These are phyloP conservation scores for Leccinum solheimii DNA, from an alignment of 1,284 basidiomycete species.

Conservation along the genomic window DNA sequence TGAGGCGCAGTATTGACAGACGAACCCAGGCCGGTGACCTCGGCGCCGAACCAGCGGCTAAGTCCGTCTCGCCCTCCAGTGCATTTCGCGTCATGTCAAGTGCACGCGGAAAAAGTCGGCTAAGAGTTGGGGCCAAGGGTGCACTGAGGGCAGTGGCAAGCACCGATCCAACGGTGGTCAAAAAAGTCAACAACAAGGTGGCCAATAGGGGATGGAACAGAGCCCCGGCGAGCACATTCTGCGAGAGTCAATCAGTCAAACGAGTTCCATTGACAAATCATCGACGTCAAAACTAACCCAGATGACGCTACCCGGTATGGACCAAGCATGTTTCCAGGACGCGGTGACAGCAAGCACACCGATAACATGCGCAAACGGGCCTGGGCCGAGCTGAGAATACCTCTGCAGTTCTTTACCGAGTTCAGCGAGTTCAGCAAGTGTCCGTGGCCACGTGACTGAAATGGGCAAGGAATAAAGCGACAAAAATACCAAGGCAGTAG, in stretches of 20 bases:
- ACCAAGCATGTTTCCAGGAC: constrained; percentile 95
- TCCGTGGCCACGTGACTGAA: constrained; percentile 72
- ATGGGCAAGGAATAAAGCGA: constrained; percentile 65
- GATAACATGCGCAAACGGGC: constrained; percentile 67
- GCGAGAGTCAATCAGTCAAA: constrained; percentile 22
- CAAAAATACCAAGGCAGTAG: constrained; percentile 51
- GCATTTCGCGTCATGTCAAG: constrained; percentile 77
- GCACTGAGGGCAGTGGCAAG: constrained; percentile 76
- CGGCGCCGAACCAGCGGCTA: constrained; percentile 34
- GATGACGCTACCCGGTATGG: constrained; percentile 86
- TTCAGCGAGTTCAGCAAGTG: constrained; percentile 69
- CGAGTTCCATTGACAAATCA: constrained; percentile 16
- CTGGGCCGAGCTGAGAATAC: constrained; percentile 69
- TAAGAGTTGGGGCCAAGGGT: constrained; percentile 82
- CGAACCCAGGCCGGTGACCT: constrained; percentile 79
- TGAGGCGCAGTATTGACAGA: constrained; percentile 78
- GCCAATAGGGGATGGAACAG: constrained; percentile 80
- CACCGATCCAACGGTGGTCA: constrained; percentile 85
- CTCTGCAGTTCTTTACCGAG: constrained; percentile 72
- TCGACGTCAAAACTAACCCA: constrained; percentile 56
- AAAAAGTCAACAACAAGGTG: constrained; percentile 72
- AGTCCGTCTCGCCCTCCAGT: constrained; percentile 53
- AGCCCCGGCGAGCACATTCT: constrained; percentile 91
- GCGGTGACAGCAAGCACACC: constrained; percentile 83
- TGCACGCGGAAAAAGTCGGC: constrained; percentile 78